Conservation (phyloP, 129 eudicot genomes). For the Escallonia rubra region DNA sequence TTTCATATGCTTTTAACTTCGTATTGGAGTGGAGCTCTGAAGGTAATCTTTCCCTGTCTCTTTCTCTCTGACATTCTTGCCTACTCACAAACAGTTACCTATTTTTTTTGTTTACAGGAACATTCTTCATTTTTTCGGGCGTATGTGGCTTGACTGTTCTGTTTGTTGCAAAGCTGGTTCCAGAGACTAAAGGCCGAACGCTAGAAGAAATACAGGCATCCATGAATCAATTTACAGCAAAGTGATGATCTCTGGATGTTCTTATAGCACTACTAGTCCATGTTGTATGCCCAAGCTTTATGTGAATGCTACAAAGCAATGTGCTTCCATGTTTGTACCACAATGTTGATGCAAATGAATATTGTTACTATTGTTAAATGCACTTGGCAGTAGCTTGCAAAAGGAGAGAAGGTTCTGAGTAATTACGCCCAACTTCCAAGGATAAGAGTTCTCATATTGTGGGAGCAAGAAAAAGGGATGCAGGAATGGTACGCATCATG, state of each 20-base stretch:
- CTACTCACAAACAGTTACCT: background rate
- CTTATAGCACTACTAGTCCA: background rate
- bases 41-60: conserved; percentile 35
- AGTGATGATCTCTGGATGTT: background rate
- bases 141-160: conserved; percentile 51
- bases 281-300: too few species aligned
- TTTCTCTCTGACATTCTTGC: background rate
- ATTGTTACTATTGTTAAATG: too few species aligned
- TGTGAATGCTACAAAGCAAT: too few species aligned
- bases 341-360: too few species aligned
- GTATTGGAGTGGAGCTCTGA: conserved; percentile 63
- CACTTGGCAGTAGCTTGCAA: too few species aligned
- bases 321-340: too few species aligned
- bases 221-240: conserved; percentile 8
- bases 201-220: conserved; percentile 53
- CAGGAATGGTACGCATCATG: too few species aligned
- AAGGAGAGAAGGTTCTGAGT: too few species aligned
- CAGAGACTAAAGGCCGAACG: conserved; percentile 62
- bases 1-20: conserved; percentile 74
- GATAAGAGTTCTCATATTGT: too few species aligned
- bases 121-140: conserved; percentile 57
- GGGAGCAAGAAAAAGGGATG: too few species aligned
- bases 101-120: conserved; percentile 40
- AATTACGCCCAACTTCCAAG: too few species aligned
- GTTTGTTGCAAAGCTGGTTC: conserved; percentile 57